Evolutionary conservation across 2,329 filamentous ascomycete genomes (phyloP), one percentile per base, ranked within the genome.

Genomic region (Phoma herbarum): DNA sequence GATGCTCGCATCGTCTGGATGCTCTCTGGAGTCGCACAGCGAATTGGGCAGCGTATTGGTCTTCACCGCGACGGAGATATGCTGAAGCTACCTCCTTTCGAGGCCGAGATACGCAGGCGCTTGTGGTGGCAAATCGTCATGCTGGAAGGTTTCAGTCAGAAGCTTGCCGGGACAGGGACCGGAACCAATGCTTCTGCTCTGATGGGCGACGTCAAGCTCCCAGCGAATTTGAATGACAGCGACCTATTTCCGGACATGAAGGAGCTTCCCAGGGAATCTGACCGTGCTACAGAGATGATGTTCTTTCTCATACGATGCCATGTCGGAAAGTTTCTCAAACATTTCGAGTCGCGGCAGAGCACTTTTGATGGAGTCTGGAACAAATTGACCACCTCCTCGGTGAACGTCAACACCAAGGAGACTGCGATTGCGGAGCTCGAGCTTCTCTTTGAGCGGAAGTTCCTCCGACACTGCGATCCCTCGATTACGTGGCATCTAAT

Each of bases 91-190:
- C 81, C 81, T 0, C 80, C 83, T 0, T 89, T 85, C 61, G 82
- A 88, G 56, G 80, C 81, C 3, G 84, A 88, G 72, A 82, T 88
- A 75, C 82, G 86, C 20, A 51, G 72, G 44, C 61, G 72, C 0
- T 42, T 89, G 0, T 89, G 86, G 83, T 85, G 85, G 77, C 85
- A 88, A 62, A 81, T 89, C n/a, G 72, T 87, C 28, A 80, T 86
- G n/a, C 78, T 88, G 2, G 87, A 90, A 62, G 77, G 82, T 26
- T 81, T 83, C 8, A 81, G 81, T 1, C 81, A 84, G 7, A 84
- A 87, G 64, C 80, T 86, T 48, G 80, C 84, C 3, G 85, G 85
- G 11, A 69, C 65, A 5, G 85, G 85, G 11, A 67, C 64, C 1
- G 64, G 66, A 7, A 39, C 49, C 6, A 53, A 49, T 26, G 74